A percentile compares a stretch with the other conserved stretches of the same genome.
phyloP scores from a whole-genome alignment of 257 asterid species.

The Capsicum baccatum region DNA sequence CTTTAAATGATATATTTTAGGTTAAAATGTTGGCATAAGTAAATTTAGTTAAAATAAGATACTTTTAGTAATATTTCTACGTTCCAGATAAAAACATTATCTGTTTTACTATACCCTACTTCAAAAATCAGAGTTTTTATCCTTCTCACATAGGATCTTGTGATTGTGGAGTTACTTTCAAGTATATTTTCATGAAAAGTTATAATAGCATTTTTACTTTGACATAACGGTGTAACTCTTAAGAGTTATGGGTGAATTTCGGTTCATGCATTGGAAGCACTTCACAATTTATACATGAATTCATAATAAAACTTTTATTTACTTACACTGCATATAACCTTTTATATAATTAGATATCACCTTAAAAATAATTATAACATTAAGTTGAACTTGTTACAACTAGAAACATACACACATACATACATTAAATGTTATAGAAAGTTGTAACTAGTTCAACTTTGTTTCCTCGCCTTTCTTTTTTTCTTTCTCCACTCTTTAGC shows the following conservation, averaged over 20 bases:
- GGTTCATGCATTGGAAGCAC: slow-evolving; percentile 49
- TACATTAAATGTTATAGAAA: too few species aligned
- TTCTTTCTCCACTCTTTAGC: too few species aligned
- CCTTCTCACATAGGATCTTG: slow-evolving; percentile 57
- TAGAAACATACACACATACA: too few species aligned
- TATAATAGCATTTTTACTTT: slow-evolving; percentile 25
- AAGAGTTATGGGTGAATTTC: background rate
- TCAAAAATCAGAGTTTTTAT: slow-evolving; percentile 43
- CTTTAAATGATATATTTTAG: too few species aligned
- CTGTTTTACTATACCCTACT: background rate
- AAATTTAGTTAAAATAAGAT: too few species aligned
- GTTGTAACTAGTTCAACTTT: too few species aligned
- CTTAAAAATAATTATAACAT: background rate
- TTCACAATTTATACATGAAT: background rate
- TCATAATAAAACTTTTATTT: background rate
- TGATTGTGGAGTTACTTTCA: slow-evolving; percentile 40
- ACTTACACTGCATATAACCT: background rate
- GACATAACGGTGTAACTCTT: slow-evolving; percentile 9
- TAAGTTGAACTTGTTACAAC: too few species aligned
- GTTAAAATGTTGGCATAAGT: too few species aligned
- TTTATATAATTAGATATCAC: background rate
- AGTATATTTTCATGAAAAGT: slow-evolving; percentile 21
- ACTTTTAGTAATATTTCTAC: too few species aligned
- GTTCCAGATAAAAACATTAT: too few species aligned
- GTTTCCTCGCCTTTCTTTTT: too few species aligned